These are phyloP conservation scores for Penicillium macrosclerotiorum DNA, from an alignment of 495 filamentous ascomycete genomes.

Conservation along the genomic window DNA sequence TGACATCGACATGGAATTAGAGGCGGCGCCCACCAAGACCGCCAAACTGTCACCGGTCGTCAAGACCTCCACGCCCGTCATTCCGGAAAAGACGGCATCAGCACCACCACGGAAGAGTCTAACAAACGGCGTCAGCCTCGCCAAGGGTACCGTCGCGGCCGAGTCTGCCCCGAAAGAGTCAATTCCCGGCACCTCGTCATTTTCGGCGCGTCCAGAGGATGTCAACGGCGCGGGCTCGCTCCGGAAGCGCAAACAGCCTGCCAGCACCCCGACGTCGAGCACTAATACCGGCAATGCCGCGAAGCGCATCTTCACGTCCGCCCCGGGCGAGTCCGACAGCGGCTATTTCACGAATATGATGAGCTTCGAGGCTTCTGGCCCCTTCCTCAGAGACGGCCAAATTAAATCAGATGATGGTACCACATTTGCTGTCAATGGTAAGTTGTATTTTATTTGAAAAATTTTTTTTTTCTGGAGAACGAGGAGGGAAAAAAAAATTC, in stretches of 20 bases:
- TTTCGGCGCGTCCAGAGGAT: constrained; percentile 51
- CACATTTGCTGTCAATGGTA: constrained; percentile 80
- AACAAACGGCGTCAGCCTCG: constrained; percentile 35
- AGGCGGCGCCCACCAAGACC: constrained; percentile 48
- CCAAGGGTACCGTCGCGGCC: constrained; percentile 26
- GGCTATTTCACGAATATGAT: constrained; percentile 72
- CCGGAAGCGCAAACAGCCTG: constrained; percentile 81
- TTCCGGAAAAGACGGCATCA: constrained; percentile 43
- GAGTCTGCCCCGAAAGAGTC: constrained; percentile 44
- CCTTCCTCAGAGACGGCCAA: constrained; percentile 70
- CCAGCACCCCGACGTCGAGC: constrained; percentile 42
- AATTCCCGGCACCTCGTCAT: constrained; percentile 64
- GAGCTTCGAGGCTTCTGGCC: constrained; percentile 71
- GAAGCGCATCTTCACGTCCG: constrained; percentile 45
- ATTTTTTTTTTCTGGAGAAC: too few relatives aligned
- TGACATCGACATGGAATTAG: constrained; percentile 84
- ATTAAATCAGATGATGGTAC: constrained; percentile 91
- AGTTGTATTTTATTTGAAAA: too few relatives aligned
- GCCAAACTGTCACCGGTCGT: too few relatives aligned
- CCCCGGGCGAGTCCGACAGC: constrained; percentile 39
- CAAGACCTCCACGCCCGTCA: constrained; percentile 39
- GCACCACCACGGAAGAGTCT: constrained; percentile 44
- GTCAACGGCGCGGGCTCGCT: constrained; percentile 40
- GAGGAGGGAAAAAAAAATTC: too few relatives aligned
- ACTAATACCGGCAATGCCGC: constrained; percentile 33